Conservation (phyloP, 163 green algal species). For the Prototheca cutis region DNA sequence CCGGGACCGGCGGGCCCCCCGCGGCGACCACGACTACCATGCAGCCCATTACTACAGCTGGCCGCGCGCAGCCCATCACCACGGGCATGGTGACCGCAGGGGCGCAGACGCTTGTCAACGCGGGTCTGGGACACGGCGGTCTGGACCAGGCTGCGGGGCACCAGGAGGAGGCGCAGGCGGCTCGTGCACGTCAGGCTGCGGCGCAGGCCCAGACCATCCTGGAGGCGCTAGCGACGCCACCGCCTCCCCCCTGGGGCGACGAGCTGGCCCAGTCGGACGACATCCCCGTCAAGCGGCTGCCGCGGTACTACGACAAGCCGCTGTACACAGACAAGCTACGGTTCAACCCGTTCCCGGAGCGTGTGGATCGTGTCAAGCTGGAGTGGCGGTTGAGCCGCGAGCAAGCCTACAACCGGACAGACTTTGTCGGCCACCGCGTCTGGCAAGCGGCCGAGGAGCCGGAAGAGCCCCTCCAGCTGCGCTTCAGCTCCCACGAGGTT, state of each 20-base stretch:
- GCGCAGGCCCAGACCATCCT: not conserved
- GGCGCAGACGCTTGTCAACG: not conserved
- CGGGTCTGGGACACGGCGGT: not conserved
- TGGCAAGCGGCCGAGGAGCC: not conserved
- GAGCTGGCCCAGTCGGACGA: not conserved
- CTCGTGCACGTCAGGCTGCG: not conserved
- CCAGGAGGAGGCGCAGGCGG: not conserved
- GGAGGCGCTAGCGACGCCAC: not conserved
- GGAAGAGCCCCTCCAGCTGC: not conserved
- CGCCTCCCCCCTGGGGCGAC: not conserved
- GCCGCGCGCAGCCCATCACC: not conserved
- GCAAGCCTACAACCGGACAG: not conserved
- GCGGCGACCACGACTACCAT: no score
- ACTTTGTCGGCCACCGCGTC: not conserved
- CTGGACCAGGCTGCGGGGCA: not conserved
- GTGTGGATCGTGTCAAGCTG: not conserved
- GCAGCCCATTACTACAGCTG: no score
- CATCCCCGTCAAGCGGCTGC: not conserved
- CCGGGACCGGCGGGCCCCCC: not conserved
- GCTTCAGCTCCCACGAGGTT: not conserved
- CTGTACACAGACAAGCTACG: not conserved
- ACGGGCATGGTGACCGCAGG: not conserved
- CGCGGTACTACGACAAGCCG: conserved; percentile 1
- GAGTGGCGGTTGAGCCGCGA: not conserved
- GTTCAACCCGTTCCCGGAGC: not conserved